Evolutionary conservation across 208 protist genomes (phyloP), one percentile per base, ranked within the genome.

Genomic region (Vickermania ingenoplastis): DNA sequence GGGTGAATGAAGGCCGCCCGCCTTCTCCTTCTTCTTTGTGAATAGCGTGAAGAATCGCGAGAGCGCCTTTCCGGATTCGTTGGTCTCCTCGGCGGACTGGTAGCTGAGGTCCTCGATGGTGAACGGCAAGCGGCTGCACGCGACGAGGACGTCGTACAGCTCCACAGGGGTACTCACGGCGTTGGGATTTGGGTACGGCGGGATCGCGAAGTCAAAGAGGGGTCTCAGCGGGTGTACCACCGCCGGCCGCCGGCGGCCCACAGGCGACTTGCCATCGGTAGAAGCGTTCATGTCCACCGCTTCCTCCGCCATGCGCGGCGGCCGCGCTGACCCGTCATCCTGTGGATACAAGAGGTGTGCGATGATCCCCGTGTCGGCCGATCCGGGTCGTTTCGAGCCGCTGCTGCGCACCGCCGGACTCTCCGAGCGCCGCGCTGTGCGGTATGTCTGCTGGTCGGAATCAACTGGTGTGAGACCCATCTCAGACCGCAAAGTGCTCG

Each of bases 381-480:
- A n/a, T n/a, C n/a, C n/a, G n/a, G n/a, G n/a, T n/a, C n/a, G n/a
- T n/a, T n/a, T n/a, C n/a, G n/a, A n/a, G n/a, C n/a, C n/a, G n/a
- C n/a, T n/a, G n/a, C n/a, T n/a, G n/a, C n/a, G n/a, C n/a, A n/a
- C n/a, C n/a, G n/a, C n/a, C n/a, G n/a, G n/a, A n/a, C n/a, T n/a
- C n/a, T n/a, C n/a, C n/a, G n/a, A n/a, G 36, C 36, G 7, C 7
- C 36, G 17, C 11, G 36, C 63, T 4, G 72, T 73, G 29, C 56
- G 55, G 72, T 78, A 78, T 3, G 68, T 69, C 5, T 36, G 29
- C 22, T 57, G 66, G 11, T 70, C 61, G 2, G 24, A 36, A 21
- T 73, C 68, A 5, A 67, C 45, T 1, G 63, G 22, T 22, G 63
- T 64, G 26, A 78, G 72, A 3, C 60, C 66, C 14, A 78, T 53